Base-by-base conservation (phyloP, 1,284 basidiomycete genomes). In the Microbotryum lychnidis-dioicae region DNA sequence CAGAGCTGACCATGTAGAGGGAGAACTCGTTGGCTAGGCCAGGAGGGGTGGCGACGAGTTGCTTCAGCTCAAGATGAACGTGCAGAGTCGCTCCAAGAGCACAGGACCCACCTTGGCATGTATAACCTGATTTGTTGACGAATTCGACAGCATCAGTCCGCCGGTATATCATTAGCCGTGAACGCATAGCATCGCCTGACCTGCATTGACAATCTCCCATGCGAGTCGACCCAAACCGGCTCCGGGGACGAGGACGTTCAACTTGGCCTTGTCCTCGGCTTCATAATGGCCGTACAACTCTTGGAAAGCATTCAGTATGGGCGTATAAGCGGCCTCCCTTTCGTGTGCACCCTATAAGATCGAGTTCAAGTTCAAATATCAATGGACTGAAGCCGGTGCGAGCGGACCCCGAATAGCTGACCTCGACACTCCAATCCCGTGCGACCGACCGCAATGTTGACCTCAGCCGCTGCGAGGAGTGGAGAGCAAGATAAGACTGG, bases 11-110 rank as follows among this genome's bases (percentile, higher is more conserved):
- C 91, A 93, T 94, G 76, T 89, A 91, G 66, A 91, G 87, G 42
- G 88, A 91, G 73, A 93, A 94, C 75, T 96, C 92, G 73, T 94
- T 96, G 10, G 87, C 91, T 75, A 92, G 89, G 61, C 86, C 87
- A 5, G 86, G 77, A 91, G 93, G 10, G 89, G 90, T 90, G 70
- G 27, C 31, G 6, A 31, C n/a, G 27, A 25, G 3, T 6, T 48
- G 45, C 25, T 42, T 44, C 29, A 60, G 48, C 21, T 46, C 31
- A 49, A 9, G 52, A 42, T 29, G 25, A 18, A 42, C 14, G 16
- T 42, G 16, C 37, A 42, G 37, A 42, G 37, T 18, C 14, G 12
- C 14, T 16, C 37, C 37, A 42, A 42, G 37, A 42, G 37, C 37
- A 42, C 31, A 33, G 50, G 33, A 23, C 6, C 23, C 49, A 21